phyloP scores from a whole-genome alignment of 306 rosid genomes.

The Aeschynomene evenia region DNA sequence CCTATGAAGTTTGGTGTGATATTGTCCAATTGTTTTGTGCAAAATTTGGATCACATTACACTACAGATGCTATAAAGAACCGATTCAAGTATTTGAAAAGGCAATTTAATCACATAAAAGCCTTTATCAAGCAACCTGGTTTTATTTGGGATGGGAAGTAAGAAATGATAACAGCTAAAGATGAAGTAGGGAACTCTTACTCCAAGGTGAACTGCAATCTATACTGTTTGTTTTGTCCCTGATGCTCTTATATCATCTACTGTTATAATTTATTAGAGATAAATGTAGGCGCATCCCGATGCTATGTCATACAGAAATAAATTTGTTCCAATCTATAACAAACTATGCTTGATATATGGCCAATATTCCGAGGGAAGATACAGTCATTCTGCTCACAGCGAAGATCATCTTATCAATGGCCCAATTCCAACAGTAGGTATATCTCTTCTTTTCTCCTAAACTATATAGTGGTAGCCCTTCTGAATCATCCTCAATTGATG shows the following conservation, averaged over 20 bases:
- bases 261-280: not conserved
- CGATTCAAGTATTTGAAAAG: too few relatives aligned
- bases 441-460: conserved; percentile 11
- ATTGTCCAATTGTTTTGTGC: too few relatives aligned
- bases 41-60: too few relatives aligned
- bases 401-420: conserved; percentile 29
- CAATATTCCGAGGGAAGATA: conserved; percentile 11
- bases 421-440: conserved; percentile 32
- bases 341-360: conserved; percentile 3
- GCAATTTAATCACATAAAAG: too few relatives aligned
- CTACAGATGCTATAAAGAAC: too few relatives aligned
- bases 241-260: not conserved
- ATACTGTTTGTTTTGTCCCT: not conserved
- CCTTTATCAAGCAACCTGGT: too few relatives aligned
- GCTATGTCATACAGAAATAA: conserved; percentile 13
- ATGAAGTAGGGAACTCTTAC: conserved; percentile 2
- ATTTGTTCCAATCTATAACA: conserved; percentile 13
- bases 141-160: not conserved
- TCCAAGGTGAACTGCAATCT: not conserved
- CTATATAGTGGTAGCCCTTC: not conserved
- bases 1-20: too few relatives aligned
- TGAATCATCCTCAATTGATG: not conserved
- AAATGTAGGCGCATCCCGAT: conserved; percentile 25
- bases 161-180: conserved; percentile 25
- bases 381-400: conserved; percentile 17